Evolutionary conservation across 306 rosid species (phyloP).

Genomic region (Cyamopsis tetragonoloba): DNA sequence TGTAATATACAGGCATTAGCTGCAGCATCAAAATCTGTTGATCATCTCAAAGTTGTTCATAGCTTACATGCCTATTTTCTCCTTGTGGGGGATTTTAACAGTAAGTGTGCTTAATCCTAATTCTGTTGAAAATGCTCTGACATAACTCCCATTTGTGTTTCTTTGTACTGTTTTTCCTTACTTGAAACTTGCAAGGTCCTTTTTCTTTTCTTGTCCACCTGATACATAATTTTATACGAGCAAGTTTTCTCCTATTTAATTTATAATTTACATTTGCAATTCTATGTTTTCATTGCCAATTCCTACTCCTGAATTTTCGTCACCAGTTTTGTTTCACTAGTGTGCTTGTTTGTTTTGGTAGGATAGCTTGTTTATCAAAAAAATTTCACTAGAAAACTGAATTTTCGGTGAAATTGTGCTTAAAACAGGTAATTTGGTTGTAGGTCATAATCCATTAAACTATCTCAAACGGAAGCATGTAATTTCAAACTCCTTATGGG

Average conservation of each 20-base stretch:
- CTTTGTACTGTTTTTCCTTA: neutral
- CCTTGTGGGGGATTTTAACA: slow-evolving; percentile 74
- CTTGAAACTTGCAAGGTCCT: neutral
- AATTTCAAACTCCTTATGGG: neutral
- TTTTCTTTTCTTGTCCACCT: slow-evolving; percentile 14
- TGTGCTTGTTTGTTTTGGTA: slow-evolving; percentile 13
- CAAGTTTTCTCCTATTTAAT: neutral
- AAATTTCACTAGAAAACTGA: neutral
- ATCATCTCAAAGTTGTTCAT: slow-evolving; percentile 76
- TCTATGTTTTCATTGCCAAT: too few relatives aligned
- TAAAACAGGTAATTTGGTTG: neutral
- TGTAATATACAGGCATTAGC: slow-evolving; percentile 76
- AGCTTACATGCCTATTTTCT: slow-evolving; percentile 90
- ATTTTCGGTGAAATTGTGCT: neutral
- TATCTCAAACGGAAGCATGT: neutral
- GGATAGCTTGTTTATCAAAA: neutral
- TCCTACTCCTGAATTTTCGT: neutral
- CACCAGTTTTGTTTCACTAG: neutral
- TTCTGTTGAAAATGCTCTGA: slow-evolving; percentile 10
- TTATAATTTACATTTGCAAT: slow-evolving; percentile 6
- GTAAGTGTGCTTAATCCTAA: slow-evolving; percentile 50
- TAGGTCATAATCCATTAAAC: neutral
- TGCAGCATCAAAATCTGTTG: slow-evolving; percentile 96
- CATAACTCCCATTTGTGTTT: neutral
- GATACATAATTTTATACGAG: neutral